Conservation (phyloP, 2,329 filamentous ascomycete genomes). For the Thyridium curvatum region DNA sequence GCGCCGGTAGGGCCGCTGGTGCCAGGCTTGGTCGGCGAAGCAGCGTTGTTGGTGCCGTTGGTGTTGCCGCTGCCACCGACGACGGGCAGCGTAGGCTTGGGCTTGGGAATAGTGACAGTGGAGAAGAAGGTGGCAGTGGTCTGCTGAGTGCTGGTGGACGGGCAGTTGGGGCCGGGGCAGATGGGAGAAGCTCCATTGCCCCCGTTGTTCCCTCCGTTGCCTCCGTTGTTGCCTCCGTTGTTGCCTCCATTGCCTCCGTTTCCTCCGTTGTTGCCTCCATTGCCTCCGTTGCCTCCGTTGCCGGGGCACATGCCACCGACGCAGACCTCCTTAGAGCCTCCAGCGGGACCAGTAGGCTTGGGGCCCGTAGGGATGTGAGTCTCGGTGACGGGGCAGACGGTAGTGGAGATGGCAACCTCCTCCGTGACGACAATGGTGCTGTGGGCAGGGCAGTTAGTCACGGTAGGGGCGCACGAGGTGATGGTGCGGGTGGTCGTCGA, state of each 20-base stretch:
- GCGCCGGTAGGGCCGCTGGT: slow-evolving; percentile 2
- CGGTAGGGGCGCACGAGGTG: slow-evolving; percentile 43
- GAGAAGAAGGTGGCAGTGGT: slow-evolving; percentile 11
- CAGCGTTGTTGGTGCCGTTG: no score
- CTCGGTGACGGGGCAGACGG: slow-evolving; percentile 11
- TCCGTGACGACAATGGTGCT: slow-evolving; percentile 8
- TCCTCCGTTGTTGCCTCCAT: no score
- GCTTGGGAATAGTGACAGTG: slow-evolving; percentile 13
- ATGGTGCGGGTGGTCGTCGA: slow-evolving; percentile 42
- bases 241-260: no score
- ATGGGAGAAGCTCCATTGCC: not conserved
- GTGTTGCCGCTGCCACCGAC: no score
- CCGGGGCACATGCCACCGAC: not conserved
- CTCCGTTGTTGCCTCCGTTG: no score
- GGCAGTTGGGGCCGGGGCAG: slow-evolving; percentile 3
- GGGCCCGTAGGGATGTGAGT: not conserved
- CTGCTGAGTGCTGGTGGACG: slow-evolving; percentile 2
- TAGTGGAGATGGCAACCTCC: slow-evolving; percentile 6
- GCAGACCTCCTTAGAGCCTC: not conserved
- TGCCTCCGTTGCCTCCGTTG: no score
- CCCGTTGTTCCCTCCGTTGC: no score
- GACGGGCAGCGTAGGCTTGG: slow-evolving; percentile 3
- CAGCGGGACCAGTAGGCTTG: not conserved
- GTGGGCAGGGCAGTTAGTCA: slow-evolving; percentile 28
- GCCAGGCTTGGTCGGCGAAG: slow-evolving; percentile 1